Evolutionary conservation across 2,329 filamentous ascomycete species (phyloP).

Genomic region (Saccharata proteae): DNA sequence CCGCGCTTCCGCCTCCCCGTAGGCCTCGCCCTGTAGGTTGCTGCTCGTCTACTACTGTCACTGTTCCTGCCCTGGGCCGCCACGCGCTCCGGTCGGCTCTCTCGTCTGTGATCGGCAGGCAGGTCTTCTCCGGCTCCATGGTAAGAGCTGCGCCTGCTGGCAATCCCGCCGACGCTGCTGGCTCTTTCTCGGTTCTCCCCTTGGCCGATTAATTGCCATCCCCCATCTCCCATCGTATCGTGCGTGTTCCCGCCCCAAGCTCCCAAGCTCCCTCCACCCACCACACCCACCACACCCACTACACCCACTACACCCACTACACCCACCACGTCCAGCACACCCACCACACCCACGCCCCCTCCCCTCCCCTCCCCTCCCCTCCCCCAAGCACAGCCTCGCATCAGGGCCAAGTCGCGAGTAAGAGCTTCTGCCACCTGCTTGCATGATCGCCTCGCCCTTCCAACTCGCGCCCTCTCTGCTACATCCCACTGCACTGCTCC

Average conservation of each 20-base stretch:
- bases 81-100: neutral
- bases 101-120: neutral
- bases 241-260: neutral
- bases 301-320: constrained; percentile 7
- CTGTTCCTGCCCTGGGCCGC: neutral
- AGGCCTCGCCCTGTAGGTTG: constrained; percentile 6
- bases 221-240: neutral
- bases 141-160: constrained; percentile 9
- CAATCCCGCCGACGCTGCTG: constrained; percentile 7
- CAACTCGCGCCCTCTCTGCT: constrained; percentile 7
- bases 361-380: constrained; percentile 5
- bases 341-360: constrained; percentile 3
- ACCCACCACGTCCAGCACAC: constrained; percentile 5
- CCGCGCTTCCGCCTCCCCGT: constrained; percentile 6
- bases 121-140: constrained; percentile 9
- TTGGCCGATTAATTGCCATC: neutral
- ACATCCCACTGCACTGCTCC: no score
- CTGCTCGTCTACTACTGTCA: neutral
- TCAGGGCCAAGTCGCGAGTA: constrained; percentile 4
- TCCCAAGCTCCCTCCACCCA: neutral
- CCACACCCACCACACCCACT: neutral
- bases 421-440: no score
- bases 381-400: constrained; percentile 5
- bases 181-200: constrained; percentile 9
- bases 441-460: constrained; percentile 9